Base-by-base conservation (phyloP, 768 basidiomycete species). In the Tremella mesenterica region DNA sequence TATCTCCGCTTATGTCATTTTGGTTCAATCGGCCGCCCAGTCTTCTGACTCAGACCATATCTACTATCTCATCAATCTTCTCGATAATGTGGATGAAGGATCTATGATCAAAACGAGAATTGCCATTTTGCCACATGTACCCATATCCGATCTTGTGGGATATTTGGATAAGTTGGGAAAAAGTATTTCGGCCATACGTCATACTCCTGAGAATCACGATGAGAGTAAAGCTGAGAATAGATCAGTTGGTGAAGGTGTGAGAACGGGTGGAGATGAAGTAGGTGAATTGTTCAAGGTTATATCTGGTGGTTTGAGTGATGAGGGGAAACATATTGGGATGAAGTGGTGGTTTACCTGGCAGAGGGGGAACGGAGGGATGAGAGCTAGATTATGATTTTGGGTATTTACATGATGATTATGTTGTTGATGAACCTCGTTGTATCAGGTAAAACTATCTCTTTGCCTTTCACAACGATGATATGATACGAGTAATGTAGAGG, bases 1-100 rank as follows among this genome's bases (percentile, higher is more conserved):
- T 45, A 43, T 39, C 10, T 14, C 47, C 13, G 63, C 63, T 0
- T 68, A 52, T 43, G 57, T 61, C 6, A 5, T 52, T 0, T 25
- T 63, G 28, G 44, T 58, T n/a, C 41, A 53, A 50, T 44, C 59
- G 0, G 59, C 66, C 2, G 25, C 57, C 2, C 38, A 38, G 5
- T 39, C 44, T 31, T 58, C 58, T 7, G 26, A 27, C 10, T 14
- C 20, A 18, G n/a, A n/a, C n/a, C 31, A 50, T 39, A 12, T 39
- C 33, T 25, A 21, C 9, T 18, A 20, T 18, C 31, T 36, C 12
- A 23, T 48, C 23, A n/a, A 10, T 23, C 47, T 48, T 18, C 47
- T 48, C 3, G 47, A 48, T 23, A 5, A 18, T 14, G 38, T 8
- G 6, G 8, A 14, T 8, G 38, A n/a, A 5, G 8, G 4, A 41